Conservation (phyloP, 345 rosid species). For the Physaria fendleri region DNA sequence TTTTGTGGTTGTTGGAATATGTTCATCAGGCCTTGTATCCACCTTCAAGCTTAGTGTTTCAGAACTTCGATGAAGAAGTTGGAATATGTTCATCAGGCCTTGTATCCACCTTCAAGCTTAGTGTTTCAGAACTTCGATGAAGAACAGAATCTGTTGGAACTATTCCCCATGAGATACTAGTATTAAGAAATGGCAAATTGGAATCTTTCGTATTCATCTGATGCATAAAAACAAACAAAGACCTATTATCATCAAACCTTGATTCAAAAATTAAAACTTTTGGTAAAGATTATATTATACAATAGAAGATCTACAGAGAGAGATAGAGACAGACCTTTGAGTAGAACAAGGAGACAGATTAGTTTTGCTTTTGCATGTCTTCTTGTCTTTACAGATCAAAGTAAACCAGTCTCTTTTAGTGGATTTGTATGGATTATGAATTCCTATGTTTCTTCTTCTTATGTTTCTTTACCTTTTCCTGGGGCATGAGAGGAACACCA, state of each 20-base stretch:
- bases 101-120: slow-evolving; percentile 41
- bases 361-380: slow-evolving; percentile 26
- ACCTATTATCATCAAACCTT: slow-evolving; percentile 8
- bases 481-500: slow-evolving; percentile 20
- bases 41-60: slow-evolving; percentile 45
- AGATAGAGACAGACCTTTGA: not conserved
- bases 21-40: slow-evolving; percentile 40
- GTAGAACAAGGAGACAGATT: slow-evolving; percentile 5
- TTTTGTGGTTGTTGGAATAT: slow-evolving; percentile 33
- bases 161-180: slow-evolving; percentile 37
- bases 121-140: slow-evolving; percentile 11
- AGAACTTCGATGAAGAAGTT: no score
- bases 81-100: slow-evolving; percentile 29
- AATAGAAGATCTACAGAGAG: not conserved
- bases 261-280: not conserved
- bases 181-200: slow-evolving; percentile 29
- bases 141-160: slow-evolving; percentile 33
- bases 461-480: not conserved
- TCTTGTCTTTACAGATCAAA: slow-evolving; percentile 5
- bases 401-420: slow-evolving; percentile 1
- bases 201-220: slow-evolving; percentile 39
- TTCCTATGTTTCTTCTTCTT: not conserved
- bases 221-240: slow-evolving; percentile 23
- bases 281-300: not conserved
- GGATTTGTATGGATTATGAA: slow-evolving; percentile 7